Conservation (phyloP, 192 early-diverging fungal genomes). For the Coemansia sp. region DNA sequence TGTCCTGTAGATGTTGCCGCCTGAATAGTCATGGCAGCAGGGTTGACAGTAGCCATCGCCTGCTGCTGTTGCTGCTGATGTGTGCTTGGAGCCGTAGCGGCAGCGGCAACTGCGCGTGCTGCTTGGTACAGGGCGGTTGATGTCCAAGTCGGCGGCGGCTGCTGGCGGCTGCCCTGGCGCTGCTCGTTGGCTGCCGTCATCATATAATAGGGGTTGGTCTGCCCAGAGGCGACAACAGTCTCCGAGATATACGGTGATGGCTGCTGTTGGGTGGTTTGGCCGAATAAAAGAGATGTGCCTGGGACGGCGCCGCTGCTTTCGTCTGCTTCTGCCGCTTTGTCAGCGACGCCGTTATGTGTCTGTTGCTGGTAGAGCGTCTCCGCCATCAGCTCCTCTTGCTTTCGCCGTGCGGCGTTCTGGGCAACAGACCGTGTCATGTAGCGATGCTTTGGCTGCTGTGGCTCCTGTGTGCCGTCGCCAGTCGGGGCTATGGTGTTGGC, state of each 20-base stretch:
- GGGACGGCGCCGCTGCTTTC: neutral
- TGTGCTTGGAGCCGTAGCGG: constrained; percentile 5
- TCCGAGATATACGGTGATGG: neutral
- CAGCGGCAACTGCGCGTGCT: constrained; percentile 45
- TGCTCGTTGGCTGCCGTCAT: constrained; percentile 20
- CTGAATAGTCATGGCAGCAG: neutral
- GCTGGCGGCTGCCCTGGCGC: constrained; percentile 1
- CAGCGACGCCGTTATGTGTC: neutral
- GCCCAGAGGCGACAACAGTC: constrained; percentile 9
- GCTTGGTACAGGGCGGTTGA: constrained; percentile 47
- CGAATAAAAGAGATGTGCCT: constrained; percentile 1
- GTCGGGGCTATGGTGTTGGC: constrained; percentile 5
- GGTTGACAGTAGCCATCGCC: neutral
- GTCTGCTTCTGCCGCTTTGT: constrained; percentile 1
- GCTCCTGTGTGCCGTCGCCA: constrained; percentile 11
- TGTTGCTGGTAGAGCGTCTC: constrained; percentile 7
- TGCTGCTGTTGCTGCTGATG: constrained; percentile 12
- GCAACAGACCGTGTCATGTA: constrained; percentile 53
- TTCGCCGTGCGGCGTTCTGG: constrained; percentile 42
- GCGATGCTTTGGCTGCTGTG: constrained; percentile 42
- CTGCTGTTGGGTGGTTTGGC: constrained; percentile 12
- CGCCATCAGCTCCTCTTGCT: constrained; percentile 29
- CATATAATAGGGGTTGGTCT: constrained; percentile 33
- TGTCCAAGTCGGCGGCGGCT: constrained; percentile 31
- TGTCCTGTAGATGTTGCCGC: constrained; percentile 1